Conservation (phyloP, 352 stramenopile species). For the Globisporangium nagaii region DNA sequence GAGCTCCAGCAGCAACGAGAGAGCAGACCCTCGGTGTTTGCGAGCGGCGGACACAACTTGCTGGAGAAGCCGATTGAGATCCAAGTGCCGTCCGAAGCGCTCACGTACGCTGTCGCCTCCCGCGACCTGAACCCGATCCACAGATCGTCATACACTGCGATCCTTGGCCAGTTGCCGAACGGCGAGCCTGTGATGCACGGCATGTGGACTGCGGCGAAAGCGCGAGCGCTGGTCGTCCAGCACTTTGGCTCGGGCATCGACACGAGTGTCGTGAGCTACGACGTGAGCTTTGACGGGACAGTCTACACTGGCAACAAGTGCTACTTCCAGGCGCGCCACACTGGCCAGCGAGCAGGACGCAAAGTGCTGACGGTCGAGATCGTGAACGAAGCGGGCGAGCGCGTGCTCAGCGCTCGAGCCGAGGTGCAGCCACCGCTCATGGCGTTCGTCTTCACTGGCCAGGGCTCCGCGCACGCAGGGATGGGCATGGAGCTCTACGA, state of each 20-base stretch:
- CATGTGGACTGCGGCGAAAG: slow-evolving; percentile 85
- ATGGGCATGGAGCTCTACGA: slow-evolving; percentile 90
- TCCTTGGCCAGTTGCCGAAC: slow-evolving; percentile 66
- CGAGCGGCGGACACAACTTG: slow-evolving; percentile 60
- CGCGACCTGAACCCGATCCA: slow-evolving; percentile 87
- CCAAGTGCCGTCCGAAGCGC: slow-evolving; percentile 49
- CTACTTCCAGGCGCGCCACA: slow-evolving; percentile 73
- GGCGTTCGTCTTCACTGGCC: slow-evolving; percentile 85
- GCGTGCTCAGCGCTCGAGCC: slow-evolving; percentile 65
- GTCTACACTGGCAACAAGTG: slow-evolving; percentile 82
- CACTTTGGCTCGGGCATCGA: slow-evolving; percentile 47
- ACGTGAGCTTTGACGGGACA: slow-evolving; percentile 84
- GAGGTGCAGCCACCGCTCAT: slow-evolving; percentile 62
- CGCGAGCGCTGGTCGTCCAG: slow-evolving; percentile 56
- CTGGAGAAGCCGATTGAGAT: slow-evolving; percentile 64
- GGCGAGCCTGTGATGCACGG: slow-evolving; percentile 85
- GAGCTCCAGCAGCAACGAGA: slow-evolving; percentile 19
- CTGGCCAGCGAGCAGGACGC: slow-evolving; percentile 49
- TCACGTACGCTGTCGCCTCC: slow-evolving; percentile 73
- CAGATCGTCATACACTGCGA: slow-evolving; percentile 64
- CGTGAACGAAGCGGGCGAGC: slow-evolving; percentile 63
- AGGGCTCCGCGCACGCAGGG: slow-evolving; percentile 73
- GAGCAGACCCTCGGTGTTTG: slow-evolving; percentile 24
- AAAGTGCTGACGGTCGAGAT: slow-evolving; percentile 76
- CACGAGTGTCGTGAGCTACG: slow-evolving; percentile 65